A percentile compares a stretch with the other conserved stretches of the same genome.
phyloP scores from a whole-genome alignment of 345 rosid genomes.

The Linum tenue region DNA sequence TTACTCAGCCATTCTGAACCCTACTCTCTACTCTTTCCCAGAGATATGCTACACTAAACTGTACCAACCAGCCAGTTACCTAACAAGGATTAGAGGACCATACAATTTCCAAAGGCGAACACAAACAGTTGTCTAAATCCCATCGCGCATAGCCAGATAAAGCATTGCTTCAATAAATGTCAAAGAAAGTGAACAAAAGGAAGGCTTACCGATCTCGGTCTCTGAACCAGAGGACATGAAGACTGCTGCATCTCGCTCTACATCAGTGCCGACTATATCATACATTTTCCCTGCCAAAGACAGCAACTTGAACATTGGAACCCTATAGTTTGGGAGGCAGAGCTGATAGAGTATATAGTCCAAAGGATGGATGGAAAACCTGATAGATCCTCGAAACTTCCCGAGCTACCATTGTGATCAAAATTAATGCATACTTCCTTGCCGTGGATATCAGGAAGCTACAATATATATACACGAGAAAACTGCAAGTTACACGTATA shows the following conservation, averaged over 20 bases:
- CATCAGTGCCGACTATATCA: constrained; percentile 47
- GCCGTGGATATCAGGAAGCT: constrained; percentile 59
- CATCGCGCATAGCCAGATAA: too few species aligned
- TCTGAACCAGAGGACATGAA: constrained; percentile 41
- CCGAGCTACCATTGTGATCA: constrained; percentile 38
- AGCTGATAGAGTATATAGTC: not conserved
- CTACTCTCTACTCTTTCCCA: not conserved
- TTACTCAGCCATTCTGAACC: not conserved
- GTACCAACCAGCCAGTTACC: not conserved
- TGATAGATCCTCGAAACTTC: constrained; percentile 45
- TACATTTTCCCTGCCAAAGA: constrained; percentile 42
- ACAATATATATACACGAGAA: constrained; percentile 11
- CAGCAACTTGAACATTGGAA: not conserved
- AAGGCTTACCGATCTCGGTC: constrained; percentile 40
- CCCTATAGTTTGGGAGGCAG: not conserved
- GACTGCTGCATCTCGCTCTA: constrained; percentile 45
- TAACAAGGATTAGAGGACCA: not conserved
- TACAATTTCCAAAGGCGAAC: not conserved
- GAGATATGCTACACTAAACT: not conserved
- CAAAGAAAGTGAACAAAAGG: constrained; percentile 2
- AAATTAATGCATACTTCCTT: constrained; percentile 39
- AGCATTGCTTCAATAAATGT: not conserved
- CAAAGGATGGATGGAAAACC: constrained; percentile 26
- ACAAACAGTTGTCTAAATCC: too few species aligned
- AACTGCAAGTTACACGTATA: not conserved